These are phyloP conservation scores for Aphanomyces stellatus DNA, from an alignment of 352 stramenopile species.

Conservation along the genomic window DNA sequence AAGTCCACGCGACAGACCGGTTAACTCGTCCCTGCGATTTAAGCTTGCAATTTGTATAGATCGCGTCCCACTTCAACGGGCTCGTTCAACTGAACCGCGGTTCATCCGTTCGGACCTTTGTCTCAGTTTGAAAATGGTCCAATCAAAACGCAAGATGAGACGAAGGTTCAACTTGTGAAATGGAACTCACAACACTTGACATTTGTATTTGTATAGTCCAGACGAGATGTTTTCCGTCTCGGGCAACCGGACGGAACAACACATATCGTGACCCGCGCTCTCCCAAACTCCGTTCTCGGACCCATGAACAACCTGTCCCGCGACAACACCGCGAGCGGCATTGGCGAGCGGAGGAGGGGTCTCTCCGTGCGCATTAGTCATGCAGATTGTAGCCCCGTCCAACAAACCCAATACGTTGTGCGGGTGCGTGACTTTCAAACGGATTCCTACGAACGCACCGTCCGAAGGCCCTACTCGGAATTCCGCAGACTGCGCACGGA, in stretches of 20 bases:
- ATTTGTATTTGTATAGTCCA: neutral
- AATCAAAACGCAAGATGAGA: neutral
- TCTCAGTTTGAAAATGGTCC: too few species aligned
- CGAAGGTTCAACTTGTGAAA: neutral
- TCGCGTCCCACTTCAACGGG: too few species aligned
- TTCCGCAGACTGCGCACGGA: conserved; percentile 5
- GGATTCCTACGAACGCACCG: conserved; percentile 2
- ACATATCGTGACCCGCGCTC: too few species aligned
- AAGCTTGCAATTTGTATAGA: too few species aligned
- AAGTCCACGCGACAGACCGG: too few species aligned
- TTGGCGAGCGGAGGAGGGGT: neutral
- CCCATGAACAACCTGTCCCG: too few species aligned
- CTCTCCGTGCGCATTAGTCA: conserved; percentile 16
- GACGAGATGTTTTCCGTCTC: too few species aligned
- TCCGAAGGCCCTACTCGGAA: conserved; percentile 14
- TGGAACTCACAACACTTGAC: neutral
- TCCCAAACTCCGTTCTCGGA: too few species aligned
- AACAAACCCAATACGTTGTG: conserved; percentile 18
- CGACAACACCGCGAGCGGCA: neutral
- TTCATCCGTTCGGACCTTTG: too few species aligned
- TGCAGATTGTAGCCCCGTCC: conserved; percentile 3
- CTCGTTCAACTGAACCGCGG: too few species aligned
- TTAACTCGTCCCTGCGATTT: too few species aligned
- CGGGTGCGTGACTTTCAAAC: conserved; percentile 3
- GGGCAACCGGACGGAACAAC: too few species aligned